Evolutionary conservation across 345 rosid species (phyloP), one percentile per base, ranked within the genome.

Genomic region (Salix exigua): DNA sequence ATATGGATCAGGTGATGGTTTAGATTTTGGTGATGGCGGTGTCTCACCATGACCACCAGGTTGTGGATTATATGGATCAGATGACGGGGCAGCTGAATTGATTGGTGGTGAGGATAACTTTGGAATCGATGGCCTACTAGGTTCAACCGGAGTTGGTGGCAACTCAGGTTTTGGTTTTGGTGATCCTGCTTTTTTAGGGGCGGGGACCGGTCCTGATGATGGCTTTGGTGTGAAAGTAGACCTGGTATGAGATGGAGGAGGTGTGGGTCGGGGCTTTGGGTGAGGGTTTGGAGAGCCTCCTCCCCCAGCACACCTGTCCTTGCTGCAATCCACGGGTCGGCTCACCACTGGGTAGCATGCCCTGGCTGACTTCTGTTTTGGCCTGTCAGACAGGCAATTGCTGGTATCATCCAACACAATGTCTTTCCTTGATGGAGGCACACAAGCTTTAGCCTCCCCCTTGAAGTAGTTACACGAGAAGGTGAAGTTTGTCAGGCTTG

Each of bases 291-390:
- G 76, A 30, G 31, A 62, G 26, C 19, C 70, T 17, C 77, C 77
- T 0, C 80, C 83, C 10, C 83, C 74, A 23, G 78, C 70, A n/a
- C 91, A 88, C 60, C 77, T 72, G 25, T 85, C 89, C 77, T 87
- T 88, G 82, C 89, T 92, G 66, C 98, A 94, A 76, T 94, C 97
- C 5, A 92, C 88, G 0, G 91, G 91, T 13, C 73, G 77, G 28
- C 80, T 88, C 53, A 88, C 82, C 63, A 89, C 87, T 0, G 88
- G 85, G 13, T 79, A 35, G 70, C 97, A 94, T 66, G 55, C 73
- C 53, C 74, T 84, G 0, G 80, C 38, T 1, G 80, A 38, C 71
- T 82, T 86, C 77, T 92, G 98, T 1, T 65, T 65, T 17, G 90
- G 87, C 74, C 90, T 72, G 18, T 79, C 85, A 4, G 79, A 77